Evolutionary conservation across 208 protist genomes (phyloP).

Genomic region (Crithidia expoeki): DNA sequence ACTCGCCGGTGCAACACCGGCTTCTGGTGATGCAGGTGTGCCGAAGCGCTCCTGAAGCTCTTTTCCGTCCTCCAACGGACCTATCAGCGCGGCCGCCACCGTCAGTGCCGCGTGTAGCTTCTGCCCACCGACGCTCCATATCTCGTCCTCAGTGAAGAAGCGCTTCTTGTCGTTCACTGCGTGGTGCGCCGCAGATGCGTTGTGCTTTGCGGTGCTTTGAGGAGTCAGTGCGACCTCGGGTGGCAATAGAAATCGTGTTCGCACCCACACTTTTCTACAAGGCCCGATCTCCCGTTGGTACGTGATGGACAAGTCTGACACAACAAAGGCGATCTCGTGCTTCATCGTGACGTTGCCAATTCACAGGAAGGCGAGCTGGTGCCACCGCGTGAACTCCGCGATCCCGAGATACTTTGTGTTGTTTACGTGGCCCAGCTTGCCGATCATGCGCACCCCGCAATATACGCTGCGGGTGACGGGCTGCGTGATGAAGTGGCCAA

Average conservation of each 20-base stretch:
- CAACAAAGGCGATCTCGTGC: conserved; percentile 35
- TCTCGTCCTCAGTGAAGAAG: conserved; percentile 44
- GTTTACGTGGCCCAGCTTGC: conserved; percentile 65
- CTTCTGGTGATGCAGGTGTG: neutral
- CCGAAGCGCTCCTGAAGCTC: conserved; percentile 32
- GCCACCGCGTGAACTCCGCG: conserved; percentile 63
- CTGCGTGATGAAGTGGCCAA: conserved; percentile 22
- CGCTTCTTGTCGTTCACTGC: conserved; percentile 27
- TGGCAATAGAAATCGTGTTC: conserved; percentile 23
- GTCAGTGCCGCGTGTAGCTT: conserved; percentile 42
- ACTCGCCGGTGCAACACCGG: neutral
- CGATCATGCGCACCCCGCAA: conserved; percentile 61
- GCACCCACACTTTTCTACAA: conserved; percentile 26
- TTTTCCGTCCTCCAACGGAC: conserved; percentile 23
- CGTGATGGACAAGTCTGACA: conserved; percentile 50
- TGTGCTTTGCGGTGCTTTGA: neutral
- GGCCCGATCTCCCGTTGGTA: conserved; percentile 57
- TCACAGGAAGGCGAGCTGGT: conserved; percentile 36
- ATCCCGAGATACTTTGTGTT: conserved; percentile 77
- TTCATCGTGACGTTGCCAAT: conserved; percentile 2
- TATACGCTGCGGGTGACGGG: conserved; percentile 30
- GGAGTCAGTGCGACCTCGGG: neutral
- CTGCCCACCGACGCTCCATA: conserved; percentile 55
- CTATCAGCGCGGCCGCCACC: conserved; percentile 29
- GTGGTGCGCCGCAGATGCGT: neutral